Evolutionary conservation across 1,284 basidiomycete species (phyloP).

Genomic region (Retiboletus flavoniger): DNA sequence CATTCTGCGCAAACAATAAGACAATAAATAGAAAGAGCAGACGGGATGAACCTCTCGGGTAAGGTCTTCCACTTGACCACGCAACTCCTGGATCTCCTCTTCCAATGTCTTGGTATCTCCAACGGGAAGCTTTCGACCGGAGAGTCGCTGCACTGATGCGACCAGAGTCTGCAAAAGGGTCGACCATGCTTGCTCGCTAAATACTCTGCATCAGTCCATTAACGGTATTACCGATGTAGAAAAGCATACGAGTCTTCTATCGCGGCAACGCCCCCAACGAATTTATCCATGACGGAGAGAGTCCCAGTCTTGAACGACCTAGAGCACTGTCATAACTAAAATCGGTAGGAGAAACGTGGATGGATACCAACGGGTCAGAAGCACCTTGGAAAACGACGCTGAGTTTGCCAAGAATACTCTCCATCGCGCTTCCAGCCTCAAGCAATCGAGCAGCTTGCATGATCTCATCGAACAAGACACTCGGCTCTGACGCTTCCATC

Average conservation of each 20-base stretch:
- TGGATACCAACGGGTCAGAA: conserved; percentile 54
- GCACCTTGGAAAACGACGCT: conserved; percentile 58
- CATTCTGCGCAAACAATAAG: conserved; percentile 31
- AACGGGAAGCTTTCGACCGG: conserved; percentile 15
- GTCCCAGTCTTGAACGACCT: conserved; percentile 65
- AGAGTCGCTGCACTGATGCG: conserved; percentile 23
- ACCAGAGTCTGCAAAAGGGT: conserved; percentile 17
- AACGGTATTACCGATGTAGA: background rate
- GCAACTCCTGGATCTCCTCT: conserved; percentile 16
- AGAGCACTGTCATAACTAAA: conserved; percentile 9
- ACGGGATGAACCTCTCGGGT: conserved; percentile 18
- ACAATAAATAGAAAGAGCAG: background rate
- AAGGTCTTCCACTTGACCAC: conserved; percentile 13
- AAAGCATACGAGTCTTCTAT: conserved; percentile 57
- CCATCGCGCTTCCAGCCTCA: conserved; percentile 14
- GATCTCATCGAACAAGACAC: conserved; percentile 54
- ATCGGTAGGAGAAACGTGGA: background rate
- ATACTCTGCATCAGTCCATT: background rate
- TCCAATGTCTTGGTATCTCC: conserved; percentile 13
- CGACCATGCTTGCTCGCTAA: conserved; percentile 25
- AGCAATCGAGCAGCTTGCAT: conserved; percentile 52
- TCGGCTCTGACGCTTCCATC: conserved; percentile 47
- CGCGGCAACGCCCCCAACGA: conserved; percentile 64
- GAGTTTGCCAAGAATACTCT: conserved; percentile 35
- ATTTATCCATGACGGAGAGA: conserved; percentile 62